phyloP scores from a whole-genome alignment of 2,329 filamentous ascomycete species.

The Verticillium zaregamsianum region DNA sequence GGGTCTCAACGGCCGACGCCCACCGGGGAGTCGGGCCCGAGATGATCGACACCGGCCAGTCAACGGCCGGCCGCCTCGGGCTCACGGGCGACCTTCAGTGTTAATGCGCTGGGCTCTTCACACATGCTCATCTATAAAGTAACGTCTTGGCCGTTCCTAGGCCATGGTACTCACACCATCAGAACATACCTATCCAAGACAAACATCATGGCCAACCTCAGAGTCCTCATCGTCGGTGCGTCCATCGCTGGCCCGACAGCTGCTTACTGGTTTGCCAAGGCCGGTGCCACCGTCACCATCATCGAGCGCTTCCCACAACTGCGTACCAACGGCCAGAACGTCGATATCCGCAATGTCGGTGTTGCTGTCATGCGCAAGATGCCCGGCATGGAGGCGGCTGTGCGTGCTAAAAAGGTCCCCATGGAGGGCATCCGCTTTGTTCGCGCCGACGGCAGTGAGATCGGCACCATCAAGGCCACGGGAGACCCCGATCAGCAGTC shows the following conservation, averaged over 20 bases:
- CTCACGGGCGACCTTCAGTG: neutral
- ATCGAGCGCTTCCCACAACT: slow-evolving; percentile 29
- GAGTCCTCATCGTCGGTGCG: slow-evolving; percentile 25
- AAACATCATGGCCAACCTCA: slow-evolving; percentile 10
- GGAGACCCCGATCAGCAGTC: slow-evolving; percentile 32
- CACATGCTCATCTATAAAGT: neutral
- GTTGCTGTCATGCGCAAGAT: slow-evolving; percentile 33
- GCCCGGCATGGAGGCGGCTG: slow-evolving; percentile 30
- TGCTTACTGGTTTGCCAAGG: slow-evolving; percentile 9
- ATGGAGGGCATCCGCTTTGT: slow-evolving; percentile 40
- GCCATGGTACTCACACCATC: neutral
- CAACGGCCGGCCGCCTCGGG: neutral
- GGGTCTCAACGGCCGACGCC: neutral
- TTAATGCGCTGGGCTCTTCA: neutral
- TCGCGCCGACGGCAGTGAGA: slow-evolving; percentile 27
- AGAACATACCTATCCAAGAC: too few relatives aligned
- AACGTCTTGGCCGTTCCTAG: neutral
- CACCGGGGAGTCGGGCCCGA: neutral
- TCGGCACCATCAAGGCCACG: slow-evolving; percentile 27
- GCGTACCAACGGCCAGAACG: slow-evolving; percentile 24
- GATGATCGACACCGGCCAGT: neutral
- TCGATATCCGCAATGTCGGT: slow-evolving; percentile 31
- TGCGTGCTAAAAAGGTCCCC: slow-evolving; percentile 20
- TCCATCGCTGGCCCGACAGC: slow-evolving; percentile 27
- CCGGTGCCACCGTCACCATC: slow-evolving; percentile 25